These are phyloP conservation scores for Globisporangium spiculum DNA, from an alignment of 352 stramenopile species.

Conservation along the genomic window DNA sequence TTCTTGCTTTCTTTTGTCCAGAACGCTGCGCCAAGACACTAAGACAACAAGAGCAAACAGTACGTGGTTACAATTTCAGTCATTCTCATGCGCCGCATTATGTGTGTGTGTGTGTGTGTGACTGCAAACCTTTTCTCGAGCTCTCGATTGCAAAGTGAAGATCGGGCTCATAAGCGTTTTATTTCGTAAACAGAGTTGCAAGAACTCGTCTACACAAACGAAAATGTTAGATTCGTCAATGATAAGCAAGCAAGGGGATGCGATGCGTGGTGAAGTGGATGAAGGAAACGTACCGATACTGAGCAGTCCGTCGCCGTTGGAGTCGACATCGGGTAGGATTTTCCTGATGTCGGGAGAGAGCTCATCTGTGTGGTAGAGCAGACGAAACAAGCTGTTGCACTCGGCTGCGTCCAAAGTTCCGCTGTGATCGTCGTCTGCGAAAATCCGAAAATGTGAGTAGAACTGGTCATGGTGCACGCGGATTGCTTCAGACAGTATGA, in stretches of 20 bases:
- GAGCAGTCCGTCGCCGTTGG: slow-evolving; percentile 30
- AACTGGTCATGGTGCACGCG: neutral
- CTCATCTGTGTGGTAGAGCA: slow-evolving; percentile 46
- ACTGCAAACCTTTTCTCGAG: slow-evolving; percentile 24
- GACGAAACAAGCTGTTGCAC: slow-evolving; percentile 48
- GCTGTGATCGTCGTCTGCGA: slow-evolving; percentile 43
- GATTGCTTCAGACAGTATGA: neutral
- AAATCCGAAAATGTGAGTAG: neutral
- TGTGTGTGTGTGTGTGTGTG: too few relatives aligned
- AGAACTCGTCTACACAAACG: slow-evolving; percentile 34
- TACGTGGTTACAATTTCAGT: neutral
- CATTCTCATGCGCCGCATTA: neutral
- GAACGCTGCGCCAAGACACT: slow-evolving; percentile 37
- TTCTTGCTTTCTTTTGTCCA: slow-evolving; percentile 41
- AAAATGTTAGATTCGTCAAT: neutral
- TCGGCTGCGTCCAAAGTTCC: slow-evolving; percentile 40
- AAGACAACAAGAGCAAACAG: neutral
- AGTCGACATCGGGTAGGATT: slow-evolving; percentile 33
- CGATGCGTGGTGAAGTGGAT: neutral
- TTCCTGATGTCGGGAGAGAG: slow-evolving; percentile 32
- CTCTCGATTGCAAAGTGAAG: slow-evolving; percentile 30
- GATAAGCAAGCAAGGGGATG: neutral
- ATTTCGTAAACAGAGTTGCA: slow-evolving; percentile 34
- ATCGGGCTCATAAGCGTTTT: slow-evolving; percentile 40
- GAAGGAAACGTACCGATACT: slow-evolving; percentile 19